Conservation (phyloP, 75 land plant genomes). For the Selaginella tamariscina region DNA sequence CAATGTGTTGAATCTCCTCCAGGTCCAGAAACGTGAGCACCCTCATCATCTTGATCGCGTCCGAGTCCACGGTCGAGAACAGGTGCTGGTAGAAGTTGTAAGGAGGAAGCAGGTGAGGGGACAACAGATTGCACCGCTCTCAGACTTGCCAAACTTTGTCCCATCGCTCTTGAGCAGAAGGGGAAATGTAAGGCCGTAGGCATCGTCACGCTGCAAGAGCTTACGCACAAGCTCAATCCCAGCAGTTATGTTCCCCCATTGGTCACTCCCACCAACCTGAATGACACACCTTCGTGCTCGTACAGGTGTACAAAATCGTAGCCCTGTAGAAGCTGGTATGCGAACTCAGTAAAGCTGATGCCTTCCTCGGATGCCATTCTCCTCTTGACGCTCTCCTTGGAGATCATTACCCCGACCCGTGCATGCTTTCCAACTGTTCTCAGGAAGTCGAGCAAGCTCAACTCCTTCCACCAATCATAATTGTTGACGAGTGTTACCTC, state of each 20-base stretch:
- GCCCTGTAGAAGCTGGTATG: slow-evolving; percentile 88
- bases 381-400: slow-evolving; percentile 89
- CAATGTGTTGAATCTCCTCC: slow-evolving; percentile 60
- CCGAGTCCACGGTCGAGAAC: slow-evolving; percentile 73
- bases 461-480: slow-evolving; percentile 95
- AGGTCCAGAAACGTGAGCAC: slow-evolving; percentile 70
- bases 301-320: slow-evolving; percentile 86
- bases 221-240: slow-evolving; percentile 90
- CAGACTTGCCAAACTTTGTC: slow-evolving; percentile 94
- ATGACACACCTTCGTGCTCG: slow-evolving; percentile 63
- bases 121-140: slow-evolving; percentile 89
- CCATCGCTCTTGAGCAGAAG: slow-evolving; percentile 93
- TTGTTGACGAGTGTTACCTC: slow-evolving; percentile 48
- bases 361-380: slow-evolving; percentile 87
- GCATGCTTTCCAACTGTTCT: slow-evolving; percentile 71
- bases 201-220: slow-evolving; percentile 59
- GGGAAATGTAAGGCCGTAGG: slow-evolving; percentile 87
- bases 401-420: slow-evolving; percentile 83
- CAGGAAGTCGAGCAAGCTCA: slow-evolving; percentile 62
- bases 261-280: slow-evolving; percentile 97
- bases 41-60: slow-evolving; percentile 72
- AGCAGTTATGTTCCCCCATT: slow-evolving; percentile 98
- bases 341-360: slow-evolving; percentile 92
- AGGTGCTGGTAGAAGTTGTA: slow-evolving; percentile 92
- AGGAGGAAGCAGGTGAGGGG: slow-evolving; percentile 61